These are phyloP conservation scores for Ceratobasidium theobromae DNA, from an alignment of 1,284 basidiomycete genomes.

Conservation along the genomic window DNA sequence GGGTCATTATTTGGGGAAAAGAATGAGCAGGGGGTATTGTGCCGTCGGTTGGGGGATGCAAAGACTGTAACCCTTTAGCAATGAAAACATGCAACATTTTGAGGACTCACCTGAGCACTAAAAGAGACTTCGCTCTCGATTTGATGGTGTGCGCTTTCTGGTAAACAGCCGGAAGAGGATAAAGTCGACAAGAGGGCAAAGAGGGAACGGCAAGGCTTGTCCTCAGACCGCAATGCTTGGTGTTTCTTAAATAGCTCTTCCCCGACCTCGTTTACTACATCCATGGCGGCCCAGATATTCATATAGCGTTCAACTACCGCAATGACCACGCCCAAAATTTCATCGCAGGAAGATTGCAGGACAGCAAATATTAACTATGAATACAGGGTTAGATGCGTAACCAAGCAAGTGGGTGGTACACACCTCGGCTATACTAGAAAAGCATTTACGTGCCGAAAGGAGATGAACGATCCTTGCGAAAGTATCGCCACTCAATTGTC, in stretches of 20 bases:
- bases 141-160: constrained; percentile 55
- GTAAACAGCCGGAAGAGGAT: constrained; percentile 59
- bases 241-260: constrained; percentile 62
- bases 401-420: neutral
- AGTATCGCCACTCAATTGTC: constrained; percentile 7
- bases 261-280: constrained; percentile 57
- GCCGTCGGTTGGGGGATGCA: constrained; percentile 49
- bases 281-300: constrained; percentile 73
- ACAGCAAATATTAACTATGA: constrained; percentile 12
- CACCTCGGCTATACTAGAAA: constrained; percentile 22
- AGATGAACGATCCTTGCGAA: constrained; percentile 23
- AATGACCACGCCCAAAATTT: constrained; percentile 16
- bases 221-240: constrained; percentile 58
- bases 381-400: neutral
- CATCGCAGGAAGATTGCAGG: constrained; percentile 4
- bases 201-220: constrained; percentile 55
- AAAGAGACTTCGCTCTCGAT: constrained; percentile 59
- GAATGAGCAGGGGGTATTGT: constrained; percentile 3
- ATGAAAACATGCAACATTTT: neutral
- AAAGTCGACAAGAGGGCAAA: constrained; percentile 62
- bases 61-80: constrained; percentile 43
- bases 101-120: constrained; percentile 57
- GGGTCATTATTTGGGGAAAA: constrained; percentile 64
- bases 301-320: constrained; percentile 21
- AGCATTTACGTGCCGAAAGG: constrained; percentile 25